Percentiles rank a stretch among this genome's conserved stretches.
Evolutionary conservation across 768 basidiomycete genomes (phyloP).

Genomic region (Chalciporus pseudorubinellus): DNA sequence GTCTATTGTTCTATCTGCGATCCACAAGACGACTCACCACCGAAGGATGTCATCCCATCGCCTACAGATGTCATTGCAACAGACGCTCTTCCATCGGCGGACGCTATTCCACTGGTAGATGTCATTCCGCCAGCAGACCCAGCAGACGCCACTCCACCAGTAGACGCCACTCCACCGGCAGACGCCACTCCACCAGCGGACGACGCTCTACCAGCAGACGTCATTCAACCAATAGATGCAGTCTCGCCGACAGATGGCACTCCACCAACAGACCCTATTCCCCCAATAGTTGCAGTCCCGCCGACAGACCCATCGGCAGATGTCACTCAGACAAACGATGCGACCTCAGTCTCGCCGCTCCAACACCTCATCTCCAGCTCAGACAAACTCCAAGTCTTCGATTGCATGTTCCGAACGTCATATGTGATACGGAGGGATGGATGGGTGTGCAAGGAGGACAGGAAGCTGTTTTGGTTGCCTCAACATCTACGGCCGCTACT

Average conservation of each 20-base stretch:
- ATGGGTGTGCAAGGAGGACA: constrained; percentile 9
- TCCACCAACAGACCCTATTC: not conserved
- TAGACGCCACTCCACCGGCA: too few relatives aligned
- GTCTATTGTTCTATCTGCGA: not conserved
- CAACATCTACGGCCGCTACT: constrained; percentile 7
- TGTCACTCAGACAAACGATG: not conserved
- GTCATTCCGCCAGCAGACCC: too few relatives aligned
- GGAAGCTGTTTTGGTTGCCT: constrained; percentile 12
- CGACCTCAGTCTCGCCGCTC: not conserved
- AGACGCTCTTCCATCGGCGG: not conserved
- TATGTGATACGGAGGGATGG: constrained; percentile 9
- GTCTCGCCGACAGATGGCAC: not conserved
- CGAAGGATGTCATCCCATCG: not conserved
- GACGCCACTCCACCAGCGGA: too few relatives aligned
- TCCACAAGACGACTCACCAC: not conserved
- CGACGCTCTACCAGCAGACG: too few relatives aligned
- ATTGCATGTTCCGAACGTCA: constrained; percentile 1
- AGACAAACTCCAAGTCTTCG: not conserved
- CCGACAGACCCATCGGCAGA: not conserved
- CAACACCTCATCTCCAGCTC: constrained; percentile 7
- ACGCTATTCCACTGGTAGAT: not conserved
- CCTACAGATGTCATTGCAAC: too few relatives aligned
- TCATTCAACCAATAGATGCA: not conserved
- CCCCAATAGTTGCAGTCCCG: not conserved
- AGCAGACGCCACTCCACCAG: too few relatives aligned